Percentiles rank a stretch among this genome's conserved stretches.
Evolutionary conservation across 306 rosid genomes (phyloP).

Genomic region (Oxytropis ochrocephala): DNA sequence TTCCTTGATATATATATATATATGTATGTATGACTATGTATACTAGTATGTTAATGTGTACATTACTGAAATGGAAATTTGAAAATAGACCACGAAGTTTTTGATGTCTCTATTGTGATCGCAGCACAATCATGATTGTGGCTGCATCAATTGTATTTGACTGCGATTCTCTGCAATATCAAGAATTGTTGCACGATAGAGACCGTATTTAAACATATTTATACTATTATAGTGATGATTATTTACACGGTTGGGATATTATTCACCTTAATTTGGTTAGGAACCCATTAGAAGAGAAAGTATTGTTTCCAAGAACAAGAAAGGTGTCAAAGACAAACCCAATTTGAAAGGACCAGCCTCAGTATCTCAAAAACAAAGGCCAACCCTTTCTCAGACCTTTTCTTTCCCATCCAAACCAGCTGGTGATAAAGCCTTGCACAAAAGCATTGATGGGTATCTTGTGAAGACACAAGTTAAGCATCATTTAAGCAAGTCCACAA

Average conservation of each 20-base stretch:
- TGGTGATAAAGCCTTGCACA: slow-evolving; percentile 48
- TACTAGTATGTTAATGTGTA: neutral
- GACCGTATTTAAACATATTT: too few relatives aligned
- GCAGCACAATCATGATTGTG: too few relatives aligned
- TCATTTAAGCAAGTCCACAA: slow-evolving; percentile 39
- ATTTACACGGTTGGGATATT: neutral
- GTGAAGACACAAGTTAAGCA: slow-evolving; percentile 35
- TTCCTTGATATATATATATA: too few relatives aligned
- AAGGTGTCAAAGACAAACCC: slow-evolving; percentile 50
- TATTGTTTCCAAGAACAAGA: slow-evolving; percentile 49
- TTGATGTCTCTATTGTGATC: too few relatives aligned
- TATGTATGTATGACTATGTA: too few relatives aligned
- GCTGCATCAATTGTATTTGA: too few relatives aligned
- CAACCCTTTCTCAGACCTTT: slow-evolving; percentile 65
- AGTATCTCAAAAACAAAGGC: slow-evolving; percentile 40
- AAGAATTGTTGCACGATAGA: too few relatives aligned
- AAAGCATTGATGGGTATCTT: slow-evolving; percentile 53
- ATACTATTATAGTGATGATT: neutral
- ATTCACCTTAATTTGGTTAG: slow-evolving; percentile 38
- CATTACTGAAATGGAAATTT: too few relatives aligned
- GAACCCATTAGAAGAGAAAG: slow-evolving; percentile 29
- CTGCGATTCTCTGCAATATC: too few relatives aligned
- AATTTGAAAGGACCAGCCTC: slow-evolving; percentile 32
- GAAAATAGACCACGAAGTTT: too few relatives aligned
- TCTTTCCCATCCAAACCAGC: slow-evolving; percentile 63